These are phyloP conservation scores for Lipomyces sp. DNA, from an alignment of 805 yeast species.

Conservation along the genomic window DNA sequence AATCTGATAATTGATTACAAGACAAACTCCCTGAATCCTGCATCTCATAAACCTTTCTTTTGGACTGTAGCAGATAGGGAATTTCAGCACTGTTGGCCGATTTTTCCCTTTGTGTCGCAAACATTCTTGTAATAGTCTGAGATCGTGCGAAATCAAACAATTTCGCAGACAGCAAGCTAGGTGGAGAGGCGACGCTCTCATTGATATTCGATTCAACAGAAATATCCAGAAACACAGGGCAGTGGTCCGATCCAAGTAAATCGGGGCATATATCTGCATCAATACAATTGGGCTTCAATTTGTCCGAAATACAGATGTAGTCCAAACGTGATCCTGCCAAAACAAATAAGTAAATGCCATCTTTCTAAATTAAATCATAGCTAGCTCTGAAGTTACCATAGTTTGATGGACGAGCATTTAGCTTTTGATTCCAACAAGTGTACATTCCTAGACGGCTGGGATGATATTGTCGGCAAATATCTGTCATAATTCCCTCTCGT, in stretches of 20 bases:
- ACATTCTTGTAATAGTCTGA: too few species aligned
- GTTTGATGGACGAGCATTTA: slow-evolving; percentile 73
- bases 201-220: slow-evolving; percentile 21
- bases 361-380: too few species aligned
- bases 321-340: slow-evolving; percentile 87
- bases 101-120: too few species aligned
- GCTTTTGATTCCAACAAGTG: slow-evolving; percentile 87
- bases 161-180: background rate
- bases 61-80: too few species aligned
- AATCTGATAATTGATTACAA: too few species aligned
- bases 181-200: background rate
- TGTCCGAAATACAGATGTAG: slow-evolving; percentile 54
- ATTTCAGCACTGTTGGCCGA: too few species aligned
- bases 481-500: slow-evolving; percentile 22
- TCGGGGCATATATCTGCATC: slow-evolving; percentile 60
- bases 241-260: slow-evolving; percentile 87
- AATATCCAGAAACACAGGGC: slow-evolving; percentile 80
- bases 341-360: too few species aligned
- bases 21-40: too few species aligned
- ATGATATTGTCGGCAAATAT: slow-evolving; percentile 46
- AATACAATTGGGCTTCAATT: slow-evolving; percentile 41
- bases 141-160: slow-evolving; percentile 10
- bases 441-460: slow-evolving; percentile 64
- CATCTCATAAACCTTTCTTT: too few species aligned
- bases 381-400: slow-evolving; percentile 34